These are phyloP conservation scores for Acacia concinna DNA, from an alignment of 331 rosid genomes.

Conservation along the genomic window DNA sequence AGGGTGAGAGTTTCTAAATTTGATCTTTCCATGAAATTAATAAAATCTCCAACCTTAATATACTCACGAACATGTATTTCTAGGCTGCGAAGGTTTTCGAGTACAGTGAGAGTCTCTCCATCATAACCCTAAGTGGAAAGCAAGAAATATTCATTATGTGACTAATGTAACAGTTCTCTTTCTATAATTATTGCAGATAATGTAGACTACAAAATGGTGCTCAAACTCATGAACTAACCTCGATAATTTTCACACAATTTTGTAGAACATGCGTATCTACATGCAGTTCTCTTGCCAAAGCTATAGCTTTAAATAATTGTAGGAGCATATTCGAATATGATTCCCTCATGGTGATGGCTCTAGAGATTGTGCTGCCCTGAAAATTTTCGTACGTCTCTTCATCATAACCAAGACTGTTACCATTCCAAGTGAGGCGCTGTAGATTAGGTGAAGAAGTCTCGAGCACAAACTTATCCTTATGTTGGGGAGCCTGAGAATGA, in stretches of 20 bases:
- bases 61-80: neutral
- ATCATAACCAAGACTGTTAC: neutral
- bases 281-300: neutral
- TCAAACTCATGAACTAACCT: neutral
- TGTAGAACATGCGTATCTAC: neutral
- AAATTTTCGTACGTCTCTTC: neutral
- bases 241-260: neutral
- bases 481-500: too few relatives aligned
- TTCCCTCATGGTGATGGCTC: neutral
- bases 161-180: too few relatives aligned
- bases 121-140: neutral
- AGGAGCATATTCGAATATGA: neutral
- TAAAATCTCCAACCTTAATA: neutral
- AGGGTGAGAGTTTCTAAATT: neutral
- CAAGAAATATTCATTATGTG: neutral
- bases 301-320: neutral
- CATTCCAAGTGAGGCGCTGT: neutral
- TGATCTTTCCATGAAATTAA: neutral
- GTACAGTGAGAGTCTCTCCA: neutral
- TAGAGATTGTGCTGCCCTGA: neutral
- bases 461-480: neutral
- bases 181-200: too few relatives aligned
- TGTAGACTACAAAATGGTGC: too few relatives aligned
- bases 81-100: neutral
- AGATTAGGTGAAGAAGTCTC: neutral